A percentile compares a stretch with the other conserved stretches of the same genome.
Conservation (phyloP, 1,139 yeast genomes). For the Candida smagusa region DNA sequence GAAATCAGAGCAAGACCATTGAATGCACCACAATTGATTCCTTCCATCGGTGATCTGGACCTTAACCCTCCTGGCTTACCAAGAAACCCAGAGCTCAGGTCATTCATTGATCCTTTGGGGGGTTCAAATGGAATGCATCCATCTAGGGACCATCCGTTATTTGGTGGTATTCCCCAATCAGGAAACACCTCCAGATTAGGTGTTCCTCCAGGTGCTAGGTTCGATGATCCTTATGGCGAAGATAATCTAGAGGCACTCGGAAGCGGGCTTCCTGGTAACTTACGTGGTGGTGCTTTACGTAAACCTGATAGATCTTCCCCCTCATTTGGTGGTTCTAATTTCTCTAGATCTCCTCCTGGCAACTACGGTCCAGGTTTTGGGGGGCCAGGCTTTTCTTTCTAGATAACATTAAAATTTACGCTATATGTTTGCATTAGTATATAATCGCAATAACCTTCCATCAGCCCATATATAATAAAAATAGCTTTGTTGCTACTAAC, state of each 20-base stretch:
- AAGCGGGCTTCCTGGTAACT: constrained; percentile 46
- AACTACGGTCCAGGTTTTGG: constrained; percentile 2
- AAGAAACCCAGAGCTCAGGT: constrained; percentile 39
- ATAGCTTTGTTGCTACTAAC: too few species aligned
- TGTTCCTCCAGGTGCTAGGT: constrained; percentile 52
- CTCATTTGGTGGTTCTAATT: constrained; percentile 6
- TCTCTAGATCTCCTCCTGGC: neutral
- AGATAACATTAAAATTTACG: neutral
- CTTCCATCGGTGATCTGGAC: constrained; percentile 49
- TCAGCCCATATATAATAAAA: too few species aligned
- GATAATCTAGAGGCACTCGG: constrained; percentile 44
- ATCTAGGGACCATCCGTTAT: constrained; percentile 48
- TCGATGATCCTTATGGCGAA: constrained; percentile 51
- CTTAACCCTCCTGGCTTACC: constrained; percentile 48
- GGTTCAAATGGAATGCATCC: constrained; percentile 49
- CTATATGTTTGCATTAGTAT: too few species aligned
- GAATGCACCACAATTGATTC: constrained; percentile 13
- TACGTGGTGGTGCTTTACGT: constrained; percentile 22
- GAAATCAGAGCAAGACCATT: constrained; percentile 15
- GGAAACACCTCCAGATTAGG: constrained; percentile 27
- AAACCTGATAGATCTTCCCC: constrained; percentile 4
- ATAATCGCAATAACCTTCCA: too few species aligned
- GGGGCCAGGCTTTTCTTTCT: constrained; percentile 3
- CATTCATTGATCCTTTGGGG: constrained; percentile 35
- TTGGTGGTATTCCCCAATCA: constrained; percentile 24